Base-by-base conservation (phyloP, 768 basidiomycete genomes). In the Lactarius pseudohatsudake region DNA sequence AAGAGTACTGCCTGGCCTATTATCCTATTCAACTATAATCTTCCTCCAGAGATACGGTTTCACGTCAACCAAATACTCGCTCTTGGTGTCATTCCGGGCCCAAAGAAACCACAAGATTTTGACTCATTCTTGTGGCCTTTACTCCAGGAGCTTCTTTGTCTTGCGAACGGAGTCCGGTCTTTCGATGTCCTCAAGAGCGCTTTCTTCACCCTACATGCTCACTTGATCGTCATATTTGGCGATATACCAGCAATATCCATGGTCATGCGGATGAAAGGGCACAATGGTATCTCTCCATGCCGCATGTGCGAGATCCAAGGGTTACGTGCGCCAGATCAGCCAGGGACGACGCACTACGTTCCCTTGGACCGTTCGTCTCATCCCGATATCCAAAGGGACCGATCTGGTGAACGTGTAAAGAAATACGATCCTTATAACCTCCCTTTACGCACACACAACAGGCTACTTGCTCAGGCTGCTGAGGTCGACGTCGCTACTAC, bases 11-110 rank as follows among this genome's bases (percentile, higher is more conserved):
- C 72, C 11, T 84, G 80, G 73, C 82, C 81, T 0, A 63, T 85
- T 5, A 65, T 84, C 20, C 13, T 80, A 0, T 74, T 78, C 64
- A 80, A 81, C 64, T 79, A 77, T 71, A 83, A 84, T 61, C 71
- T 83, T 1, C 77, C 76, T 2, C 82, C 81, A 0, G 74, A 70
- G 32, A 58, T 72, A 18, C 69, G 70, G 15, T 71, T 63, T 43
- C 72, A 74, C n/a, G 32, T 66, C 15, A 50, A 70, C 11, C 67
- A 76, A 50, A 68, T 74, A 50, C 63, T 76, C 41, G 54, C 59
- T 28, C 58, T 74, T 20, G 66, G 72, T 15, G 61, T 74, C 47
- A 74, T 77, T 43, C 74, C 74, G 18, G 36, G 76, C 1, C 75
- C 74, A 2, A 72, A 73, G 40, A 70, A 70, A 45, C 72, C 74